Base-by-base conservation (phyloP, 1,284 basidiomycete species). In the Porogramme epimiltina region DNA sequence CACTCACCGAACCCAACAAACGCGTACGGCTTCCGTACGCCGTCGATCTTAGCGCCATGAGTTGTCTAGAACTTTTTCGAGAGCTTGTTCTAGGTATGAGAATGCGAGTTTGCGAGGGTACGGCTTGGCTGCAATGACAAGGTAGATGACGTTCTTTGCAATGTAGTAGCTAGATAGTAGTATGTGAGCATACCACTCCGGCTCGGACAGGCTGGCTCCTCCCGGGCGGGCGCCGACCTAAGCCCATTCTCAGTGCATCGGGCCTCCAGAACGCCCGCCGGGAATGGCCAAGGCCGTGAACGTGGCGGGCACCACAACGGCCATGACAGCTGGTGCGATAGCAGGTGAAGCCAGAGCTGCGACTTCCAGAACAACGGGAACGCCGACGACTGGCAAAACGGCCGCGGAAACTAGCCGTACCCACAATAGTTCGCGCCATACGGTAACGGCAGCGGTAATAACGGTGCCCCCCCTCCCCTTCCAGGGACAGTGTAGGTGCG, bases 141-240 rank as follows among this genome's bases (percentile, higher is more conserved):
- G 82, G 74, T 95, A 99, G 47, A 97, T 91, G 57, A 98, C 95
- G 72, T 93, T 93, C 63, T 94, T 87, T 43, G 85, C 75, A 60
- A 99, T 95, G 61, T 98, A 85, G 78, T 99, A 99, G 76, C 95
- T 98, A n/a, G n/a, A n/a, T n/a, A n/a, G n/a, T n/a, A n/a, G n/a
- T n/a, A n/a, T n/a, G n/a, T n/a, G n/a, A n/a, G n/a, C n/a, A n/a
- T n/a, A n/a, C n/a, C n/a, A n/a, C n/a, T n/a, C n/a, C n/a, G n/a
- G n/a, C n/a, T n/a, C n/a, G n/a, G n/a, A n/a, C n/a, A n/a, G n/a
- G n/a, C n/a, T n/a, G n/a, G n/a, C 73, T 99, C 20, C 76, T 99
- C 1, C 86, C 87, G 5, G 92, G 93, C 1, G 84, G 85, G 36
- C 82, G 76, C 53, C 79, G 79, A 46, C 79, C 84, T 0, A 72